These are phyloP conservation scores for Gypsophila paniculata DNA, from an alignment of 179 eudicot genomes.

Conservation along the genomic window DNA sequence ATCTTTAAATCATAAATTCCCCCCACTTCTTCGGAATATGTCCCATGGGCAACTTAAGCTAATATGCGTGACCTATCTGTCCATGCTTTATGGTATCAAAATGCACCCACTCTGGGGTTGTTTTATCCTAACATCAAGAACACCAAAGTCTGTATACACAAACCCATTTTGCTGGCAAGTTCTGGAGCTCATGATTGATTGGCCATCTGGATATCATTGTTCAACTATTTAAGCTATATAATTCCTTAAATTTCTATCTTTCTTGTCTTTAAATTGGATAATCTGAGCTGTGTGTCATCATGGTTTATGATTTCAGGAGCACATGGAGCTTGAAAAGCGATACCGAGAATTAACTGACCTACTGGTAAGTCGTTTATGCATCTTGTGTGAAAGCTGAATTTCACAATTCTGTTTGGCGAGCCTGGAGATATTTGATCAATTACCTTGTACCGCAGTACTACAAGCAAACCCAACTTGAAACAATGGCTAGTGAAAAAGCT, in stretches of 20 bases:
- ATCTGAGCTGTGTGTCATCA: slow-evolving; percentile 7
- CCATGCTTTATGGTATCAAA: too few relatives aligned
- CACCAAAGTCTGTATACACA: too few relatives aligned
- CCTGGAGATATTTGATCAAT: slow-evolving; percentile 15
- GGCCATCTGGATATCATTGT: too few relatives aligned
- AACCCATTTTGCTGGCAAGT: too few relatives aligned
- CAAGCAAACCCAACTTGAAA: slow-evolving; percentile 98
- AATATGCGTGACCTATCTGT: too few relatives aligned
- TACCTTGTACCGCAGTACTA: slow-evolving; percentile 55
- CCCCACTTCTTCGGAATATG: too few relatives aligned
- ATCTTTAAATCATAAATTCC: too few relatives aligned
- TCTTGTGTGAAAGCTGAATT: slow-evolving; percentile 12
- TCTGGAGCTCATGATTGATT: too few relatives aligned
- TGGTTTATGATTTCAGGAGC: slow-evolving; percentile 57
- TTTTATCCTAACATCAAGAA: too few relatives aligned
- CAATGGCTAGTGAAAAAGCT: slow-evolving; percentile 97
- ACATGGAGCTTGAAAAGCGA: slow-evolving; percentile 93
- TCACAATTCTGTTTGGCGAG: slow-evolving; percentile 1
- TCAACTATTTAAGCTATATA: background rate
- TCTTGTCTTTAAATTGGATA: slow-evolving; percentile 2
- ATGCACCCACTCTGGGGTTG: too few relatives aligned
- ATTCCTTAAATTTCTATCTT: background rate
- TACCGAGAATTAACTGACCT: slow-evolving; percentile 95
- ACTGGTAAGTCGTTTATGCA: slow-evolving; percentile 45
- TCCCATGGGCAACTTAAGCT: too few relatives aligned